Conservation (phyloP, 1,139 yeast species). For the Debaryomyces fabryi region DNA sequence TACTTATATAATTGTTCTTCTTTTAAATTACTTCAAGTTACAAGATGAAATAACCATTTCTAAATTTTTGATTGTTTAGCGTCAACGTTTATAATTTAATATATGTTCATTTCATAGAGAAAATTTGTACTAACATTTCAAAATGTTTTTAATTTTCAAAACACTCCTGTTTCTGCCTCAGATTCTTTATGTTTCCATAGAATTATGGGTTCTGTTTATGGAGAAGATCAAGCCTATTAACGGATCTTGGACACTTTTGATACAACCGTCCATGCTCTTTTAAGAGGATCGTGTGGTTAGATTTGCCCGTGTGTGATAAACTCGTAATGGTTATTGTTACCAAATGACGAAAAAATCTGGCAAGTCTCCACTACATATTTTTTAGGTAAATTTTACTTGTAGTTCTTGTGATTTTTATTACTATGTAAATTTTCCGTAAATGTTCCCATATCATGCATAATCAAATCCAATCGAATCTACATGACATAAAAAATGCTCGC, state of each 20-base stretch:
- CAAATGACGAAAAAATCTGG: conserved; percentile 16
- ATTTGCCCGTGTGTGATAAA: conserved; percentile 25
- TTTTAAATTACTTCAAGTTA: background rate
- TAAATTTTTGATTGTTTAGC: background rate
- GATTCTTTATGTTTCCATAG: conserved; percentile 51
- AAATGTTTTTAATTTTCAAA: background rate
- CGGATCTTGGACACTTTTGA: conserved; percentile 37
- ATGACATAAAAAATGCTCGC: background rate
- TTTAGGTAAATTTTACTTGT: background rate
- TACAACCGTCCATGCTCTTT: conserved; percentile 37
- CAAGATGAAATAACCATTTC: background rate
- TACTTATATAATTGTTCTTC: background rate
- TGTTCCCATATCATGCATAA: background rate
- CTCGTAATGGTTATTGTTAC: conserved; percentile 6
- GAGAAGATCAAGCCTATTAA: conserved; percentile 65
- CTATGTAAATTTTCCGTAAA: background rate
- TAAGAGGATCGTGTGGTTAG: conserved; percentile 46
- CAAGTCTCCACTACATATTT: conserved; percentile 28
- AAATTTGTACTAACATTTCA: background rate
- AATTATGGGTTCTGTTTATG: conserved; percentile 65
- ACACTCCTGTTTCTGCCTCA: conserved; percentile 79
- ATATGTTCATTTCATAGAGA: background rate
- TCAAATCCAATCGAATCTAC: background rate
- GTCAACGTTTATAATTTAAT: background rate
- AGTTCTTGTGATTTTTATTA: background rate